phyloP scores from a whole-genome alignment of 2,329 filamentous ascomycete species.

The Curvularia verruculosa region DNA sequence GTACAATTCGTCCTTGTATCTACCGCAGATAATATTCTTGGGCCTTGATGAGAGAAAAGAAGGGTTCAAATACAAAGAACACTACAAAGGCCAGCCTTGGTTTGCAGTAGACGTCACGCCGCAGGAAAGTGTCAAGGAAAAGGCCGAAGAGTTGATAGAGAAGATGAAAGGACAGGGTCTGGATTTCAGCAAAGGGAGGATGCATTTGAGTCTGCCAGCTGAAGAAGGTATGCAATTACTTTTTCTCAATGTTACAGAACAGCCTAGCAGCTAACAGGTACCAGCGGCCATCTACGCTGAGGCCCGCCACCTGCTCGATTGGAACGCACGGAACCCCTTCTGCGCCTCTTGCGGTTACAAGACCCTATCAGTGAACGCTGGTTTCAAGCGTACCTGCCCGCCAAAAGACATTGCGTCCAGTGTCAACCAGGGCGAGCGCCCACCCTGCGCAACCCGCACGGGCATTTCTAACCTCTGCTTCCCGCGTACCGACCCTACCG shows the following conservation, averaged over 20 bases:
- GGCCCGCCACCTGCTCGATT: conserved; percentile 85
- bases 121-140: conserved; percentile 65
- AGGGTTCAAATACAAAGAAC: conserved; percentile 66
- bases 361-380: conserved; percentile 78
- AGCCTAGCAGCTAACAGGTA: conserved; percentile 1
- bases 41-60: conserved; percentile 74
- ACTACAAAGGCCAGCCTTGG: conserved; percentile 79
- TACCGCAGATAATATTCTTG: conserved; percentile 80
- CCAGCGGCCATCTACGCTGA: conserved; percentile 89
- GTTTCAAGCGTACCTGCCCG: conserved; percentile 81
- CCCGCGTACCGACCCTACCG: conserved; percentile 89
- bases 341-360: conserved; percentile 86
- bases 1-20: conserved; percentile 73
- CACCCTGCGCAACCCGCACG: conserved; percentile 78
- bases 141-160: conserved; percentile 66
- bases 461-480: conserved; percentile 91
- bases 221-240: conserved; percentile 61
- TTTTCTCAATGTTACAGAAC: neutral
- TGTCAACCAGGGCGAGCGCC: conserved; percentile 58
- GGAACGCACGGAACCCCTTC: conserved; percentile 92
- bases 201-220: conserved; percentile 65
- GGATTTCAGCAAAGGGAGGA: conserved; percentile 70
- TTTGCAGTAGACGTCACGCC: conserved; percentile 92
- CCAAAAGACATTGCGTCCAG: conserved; percentile 67
- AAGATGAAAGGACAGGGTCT: conserved; percentile 66